Evolutionary conservation across 2,329 filamentous ascomycete genomes (phyloP).

Genomic region (Polychaeton citri): DNA sequence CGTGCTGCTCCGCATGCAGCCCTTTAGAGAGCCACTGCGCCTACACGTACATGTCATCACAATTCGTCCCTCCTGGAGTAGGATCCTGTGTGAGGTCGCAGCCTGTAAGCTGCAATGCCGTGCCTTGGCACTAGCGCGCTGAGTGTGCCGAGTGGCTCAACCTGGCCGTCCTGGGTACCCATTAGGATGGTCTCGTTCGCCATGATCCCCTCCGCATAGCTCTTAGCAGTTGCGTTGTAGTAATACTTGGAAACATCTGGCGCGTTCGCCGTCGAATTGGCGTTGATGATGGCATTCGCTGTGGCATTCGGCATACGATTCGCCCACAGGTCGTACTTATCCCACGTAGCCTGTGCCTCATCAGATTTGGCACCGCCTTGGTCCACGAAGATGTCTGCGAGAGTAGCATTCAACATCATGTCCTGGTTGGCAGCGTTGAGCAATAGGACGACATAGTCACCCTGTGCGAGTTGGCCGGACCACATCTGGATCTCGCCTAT

Average conservation of each 20-base stretch:
- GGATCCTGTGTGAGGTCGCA: constrained; percentile 2
- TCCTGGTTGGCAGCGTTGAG: constrained; percentile 35
- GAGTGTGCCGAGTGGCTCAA: constrained; percentile 28
- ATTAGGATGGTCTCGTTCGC: constrained; percentile 31
- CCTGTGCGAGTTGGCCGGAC: constrained; percentile 34
- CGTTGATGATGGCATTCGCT: constrained; percentile 17
- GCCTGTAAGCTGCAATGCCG: constrained; percentile 8
- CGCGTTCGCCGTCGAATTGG: constrained; percentile 13
- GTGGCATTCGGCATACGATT: constrained; percentile 40
- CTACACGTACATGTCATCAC: no score
- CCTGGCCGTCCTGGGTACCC: constrained; percentile 32
- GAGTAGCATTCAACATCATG: constrained; percentile 35
- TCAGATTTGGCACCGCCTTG: no score
- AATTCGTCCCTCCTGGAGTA: not conserved
- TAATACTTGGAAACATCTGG: constrained; percentile 26
- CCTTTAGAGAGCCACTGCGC: no score
- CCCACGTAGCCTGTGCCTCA: constrained; percentile 30
- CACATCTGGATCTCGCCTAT: constrained; percentile 39
- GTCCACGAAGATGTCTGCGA: constrained; percentile 41
- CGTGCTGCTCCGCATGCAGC: no score
- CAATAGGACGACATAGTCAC: constrained; percentile 35
- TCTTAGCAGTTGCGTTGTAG: constrained; percentile 34
- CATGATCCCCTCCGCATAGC: constrained; percentile 35
- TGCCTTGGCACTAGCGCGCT: constrained; percentile 25
- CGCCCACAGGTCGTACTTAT: constrained; percentile 43